These are phyloP conservation scores for Solanum megistacrolobum DNA, from an alignment of 257 asterid species.

Conservation along the genomic window DNA sequence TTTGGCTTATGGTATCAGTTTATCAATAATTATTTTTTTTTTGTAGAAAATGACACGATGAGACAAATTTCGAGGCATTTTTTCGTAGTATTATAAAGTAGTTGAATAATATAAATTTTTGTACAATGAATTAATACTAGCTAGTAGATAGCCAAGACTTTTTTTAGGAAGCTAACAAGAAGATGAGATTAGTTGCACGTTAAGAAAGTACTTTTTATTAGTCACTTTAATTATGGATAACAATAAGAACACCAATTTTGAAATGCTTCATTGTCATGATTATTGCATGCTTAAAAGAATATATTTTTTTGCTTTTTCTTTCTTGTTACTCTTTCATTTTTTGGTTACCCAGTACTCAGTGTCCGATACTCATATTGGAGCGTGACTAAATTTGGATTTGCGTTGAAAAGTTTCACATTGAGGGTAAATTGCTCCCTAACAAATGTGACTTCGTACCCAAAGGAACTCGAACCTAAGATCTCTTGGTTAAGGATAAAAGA, in stretches of 20 bases:
- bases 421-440: no score
- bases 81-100: not conserved
- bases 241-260: not conserved
- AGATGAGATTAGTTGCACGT: not conserved
- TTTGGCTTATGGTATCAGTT: not conserved
- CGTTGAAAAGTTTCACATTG: rapidly evolving
- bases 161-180: not conserved
- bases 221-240: not conserved
- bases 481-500: no score
- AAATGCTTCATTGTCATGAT: not conserved
- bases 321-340: not conserved
- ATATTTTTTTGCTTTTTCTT: not conserved
- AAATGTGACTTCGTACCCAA: no score
- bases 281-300: not conserved
- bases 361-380: no score
- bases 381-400: rapidly evolving
- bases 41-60: not conserved
- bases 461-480: rapidly evolving
- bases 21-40: no score
- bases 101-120: not conserved
- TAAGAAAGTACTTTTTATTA: not conserved
- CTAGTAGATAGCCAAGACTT: not conserved
- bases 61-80: not conserved
- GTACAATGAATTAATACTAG: not conserved
- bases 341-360: no score